These are phyloP conservation scores for Cardamine occulta DNA, from an alignment of 345 rosid species.

Conservation along the genomic window DNA sequence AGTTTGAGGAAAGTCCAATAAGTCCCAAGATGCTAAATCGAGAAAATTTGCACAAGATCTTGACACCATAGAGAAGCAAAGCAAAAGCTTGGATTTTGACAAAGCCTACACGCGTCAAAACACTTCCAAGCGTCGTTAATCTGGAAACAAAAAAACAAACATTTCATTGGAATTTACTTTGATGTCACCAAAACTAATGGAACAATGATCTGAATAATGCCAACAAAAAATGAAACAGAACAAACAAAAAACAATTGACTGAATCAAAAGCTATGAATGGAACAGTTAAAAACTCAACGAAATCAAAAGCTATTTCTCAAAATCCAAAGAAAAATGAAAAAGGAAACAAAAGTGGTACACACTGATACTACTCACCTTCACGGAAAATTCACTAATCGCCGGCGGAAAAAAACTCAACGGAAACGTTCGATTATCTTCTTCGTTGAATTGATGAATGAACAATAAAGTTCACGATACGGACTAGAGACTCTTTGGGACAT, in stretches of 20 bases:
- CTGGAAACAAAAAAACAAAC: slow-evolving; percentile 2
- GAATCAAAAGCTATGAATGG: slow-evolving; percentile 10
- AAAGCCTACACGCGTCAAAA: slow-evolving; percentile 25
- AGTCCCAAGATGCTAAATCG: slow-evolving; percentile 63
- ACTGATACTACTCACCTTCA: slow-evolving; percentile 21
- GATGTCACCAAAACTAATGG: slow-evolving; percentile 8
- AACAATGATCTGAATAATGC: slow-evolving; percentile 28
- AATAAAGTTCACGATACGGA: slow-evolving; percentile 29
- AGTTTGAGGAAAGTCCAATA: slow-evolving; percentile 60
- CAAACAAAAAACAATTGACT: background rate
- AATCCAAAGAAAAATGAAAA: background rate
- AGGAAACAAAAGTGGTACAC: background rate
- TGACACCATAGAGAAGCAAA: slow-evolving; percentile 55
- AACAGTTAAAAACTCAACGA: background rate
- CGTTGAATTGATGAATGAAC: slow-evolving; percentile 15
- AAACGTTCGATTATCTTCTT: background rate
- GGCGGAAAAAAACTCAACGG: background rate
- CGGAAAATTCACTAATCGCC: slow-evolving; percentile 12
- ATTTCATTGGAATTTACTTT: background rate
- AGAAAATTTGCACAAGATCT: slow-evolving; percentile 59
- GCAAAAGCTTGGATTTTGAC: slow-evolving; percentile 17
- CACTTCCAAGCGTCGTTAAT: slow-evolving; percentile 15
- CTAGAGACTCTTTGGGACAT: slow-evolving; percentile 30
- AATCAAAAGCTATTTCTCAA: slow-evolving; percentile 8
- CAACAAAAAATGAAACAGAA: background rate